Conservation (phyloP, 2,329 filamentous ascomycete species). For the Cladosporium oxysporum region DNA sequence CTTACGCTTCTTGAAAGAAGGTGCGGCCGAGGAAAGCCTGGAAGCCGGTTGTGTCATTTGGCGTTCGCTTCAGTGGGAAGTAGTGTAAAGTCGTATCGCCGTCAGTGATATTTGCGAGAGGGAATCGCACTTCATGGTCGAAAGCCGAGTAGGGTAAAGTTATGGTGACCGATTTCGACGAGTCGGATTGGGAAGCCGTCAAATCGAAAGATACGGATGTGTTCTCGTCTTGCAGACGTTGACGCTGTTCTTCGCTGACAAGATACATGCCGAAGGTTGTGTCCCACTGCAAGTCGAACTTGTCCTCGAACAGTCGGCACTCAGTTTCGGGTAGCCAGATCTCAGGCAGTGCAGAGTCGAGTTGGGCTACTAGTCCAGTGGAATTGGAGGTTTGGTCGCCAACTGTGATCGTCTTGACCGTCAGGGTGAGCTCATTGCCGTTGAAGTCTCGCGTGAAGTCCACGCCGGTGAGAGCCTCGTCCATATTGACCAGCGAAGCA, state of each 20-base stretch:
- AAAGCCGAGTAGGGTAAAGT: neutral
- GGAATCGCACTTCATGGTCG: neutral
- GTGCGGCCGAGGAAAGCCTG: neutral
- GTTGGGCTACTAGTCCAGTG: neutral
- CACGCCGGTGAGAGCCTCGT: neutral
- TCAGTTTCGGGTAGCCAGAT: neutral
- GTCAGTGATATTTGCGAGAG: neutral
- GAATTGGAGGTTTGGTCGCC: neutral
- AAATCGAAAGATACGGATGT: neutral
- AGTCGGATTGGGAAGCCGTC: neutral
- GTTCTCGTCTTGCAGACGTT: neutral
- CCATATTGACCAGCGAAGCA: neutral
- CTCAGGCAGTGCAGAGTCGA: neutral
- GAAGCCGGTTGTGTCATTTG: neutral
- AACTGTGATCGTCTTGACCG: neutral
- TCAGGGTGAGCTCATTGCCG: slow-evolving; percentile 1
- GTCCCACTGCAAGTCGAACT: neutral
- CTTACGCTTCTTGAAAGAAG: slow-evolving; percentile 9
- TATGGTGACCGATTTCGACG: neutral
- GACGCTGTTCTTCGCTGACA: neutral
- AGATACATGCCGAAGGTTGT: neutral
- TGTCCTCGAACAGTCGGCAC: neutral
- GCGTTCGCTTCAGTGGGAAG: neutral
- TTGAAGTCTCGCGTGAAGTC: neutral
- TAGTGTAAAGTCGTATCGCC: neutral